phyloP scores from a whole-genome alignment of 2,329 filamentous ascomycete species.

The Pyrenochaeta sp. region DNA sequence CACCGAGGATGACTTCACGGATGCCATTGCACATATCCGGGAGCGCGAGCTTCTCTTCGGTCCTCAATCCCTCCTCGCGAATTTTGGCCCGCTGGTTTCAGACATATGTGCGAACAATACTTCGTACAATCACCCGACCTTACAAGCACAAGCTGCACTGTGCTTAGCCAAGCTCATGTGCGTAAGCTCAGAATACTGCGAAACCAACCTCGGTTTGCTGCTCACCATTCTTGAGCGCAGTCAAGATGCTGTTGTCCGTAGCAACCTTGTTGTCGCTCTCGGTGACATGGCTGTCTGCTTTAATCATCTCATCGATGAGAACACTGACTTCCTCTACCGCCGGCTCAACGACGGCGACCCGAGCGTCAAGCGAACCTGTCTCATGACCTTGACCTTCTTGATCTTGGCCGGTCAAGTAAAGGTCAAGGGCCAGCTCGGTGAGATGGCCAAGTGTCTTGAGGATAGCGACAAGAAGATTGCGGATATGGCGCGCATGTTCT shows the following conservation, averaged over 20 bases:
- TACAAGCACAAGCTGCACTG: constrained; percentile 91
- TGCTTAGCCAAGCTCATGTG: constrained; percentile 99
- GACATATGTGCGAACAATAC: constrained; percentile 95
- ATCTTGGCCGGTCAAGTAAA: constrained; percentile 98
- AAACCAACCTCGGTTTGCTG: constrained; percentile 87
- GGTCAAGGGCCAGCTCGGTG: constrained; percentile 96
- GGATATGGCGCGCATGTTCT: constrained; percentile 97
- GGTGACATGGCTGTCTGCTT: constrained; percentile 99
- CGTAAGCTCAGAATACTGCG: constrained; percentile 95
- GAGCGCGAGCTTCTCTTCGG: constrained; percentile 87
- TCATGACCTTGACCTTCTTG: constrained; percentile 98
- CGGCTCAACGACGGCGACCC: constrained; percentile 87
- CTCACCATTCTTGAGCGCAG: constrained; percentile 98
- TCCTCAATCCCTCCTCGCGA: constrained; percentile 81
- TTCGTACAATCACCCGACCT: constrained; percentile 84
- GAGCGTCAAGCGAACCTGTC: constrained; percentile 93
- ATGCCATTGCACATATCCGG: constrained; percentile 83
- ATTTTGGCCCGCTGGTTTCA: constrained; percentile 88
- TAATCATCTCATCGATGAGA: constrained; percentile 98
- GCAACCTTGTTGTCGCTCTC: constrained; percentile 94
- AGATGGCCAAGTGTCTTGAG: constrained; percentile 99
- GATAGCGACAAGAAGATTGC: constrained; percentile 94
- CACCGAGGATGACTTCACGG: constrained; percentile 91
- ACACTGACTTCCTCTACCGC: constrained; percentile 96
- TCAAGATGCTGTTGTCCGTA: constrained; percentile 88